phyloP scores from a whole-genome alignment of 805 yeast species.

The Pichia paraexigua region DNA sequence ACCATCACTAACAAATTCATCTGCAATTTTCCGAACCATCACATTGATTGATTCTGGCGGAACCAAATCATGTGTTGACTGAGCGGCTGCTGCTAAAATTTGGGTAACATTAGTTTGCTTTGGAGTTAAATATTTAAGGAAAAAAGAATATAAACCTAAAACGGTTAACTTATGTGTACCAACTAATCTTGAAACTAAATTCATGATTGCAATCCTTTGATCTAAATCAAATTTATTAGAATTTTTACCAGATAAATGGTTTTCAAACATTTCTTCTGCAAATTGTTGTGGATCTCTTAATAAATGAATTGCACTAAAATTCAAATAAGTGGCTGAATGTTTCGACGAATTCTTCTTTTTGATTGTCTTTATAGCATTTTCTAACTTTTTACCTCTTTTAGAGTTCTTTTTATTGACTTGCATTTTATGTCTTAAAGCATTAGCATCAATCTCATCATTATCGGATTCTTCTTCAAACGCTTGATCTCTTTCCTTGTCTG shows the following conservation, averaged over 20 bases:
- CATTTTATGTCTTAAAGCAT: slow-evolving; percentile 69
- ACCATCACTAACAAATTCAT: slow-evolving; percentile 97
- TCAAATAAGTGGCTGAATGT: slow-evolving; percentile 60
- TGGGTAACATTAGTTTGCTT: slow-evolving; percentile 92
- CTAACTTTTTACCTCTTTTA: slow-evolving; percentile 75
- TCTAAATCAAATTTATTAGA: slow-evolving; percentile 71
- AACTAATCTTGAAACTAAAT: slow-evolving; percentile 75
- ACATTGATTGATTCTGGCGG: slow-evolving; percentile 87
- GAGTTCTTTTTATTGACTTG: slow-evolving; percentile 74
- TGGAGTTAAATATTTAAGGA: slow-evolving; percentile 86
- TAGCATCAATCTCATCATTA: slow-evolving; percentile 58
- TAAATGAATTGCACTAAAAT: slow-evolving; percentile 90
- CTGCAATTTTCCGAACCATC: slow-evolving; percentile 86
- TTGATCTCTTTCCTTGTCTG: slow-evolving; percentile 89
- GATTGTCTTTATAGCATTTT: slow-evolving; percentile 58
- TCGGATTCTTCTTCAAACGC: slow-evolving; percentile 67
- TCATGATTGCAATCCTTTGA: slow-evolving; percentile 83
- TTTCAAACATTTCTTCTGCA: slow-evolving; percentile 74
- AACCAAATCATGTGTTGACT: slow-evolving; percentile 91
- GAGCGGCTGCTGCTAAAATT: slow-evolving; percentile 95
- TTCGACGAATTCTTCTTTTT: slow-evolving; percentile 57
- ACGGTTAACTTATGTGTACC: slow-evolving; percentile 94
- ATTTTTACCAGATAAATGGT: slow-evolving; percentile 63
- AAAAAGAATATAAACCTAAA: slow-evolving; percentile 80
- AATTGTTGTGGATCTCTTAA: slow-evolving; percentile 97